These are phyloP conservation scores for Amylocystis lapponica DNA, from an alignment of 768 basidiomycete species.

Conservation along the genomic window DNA sequence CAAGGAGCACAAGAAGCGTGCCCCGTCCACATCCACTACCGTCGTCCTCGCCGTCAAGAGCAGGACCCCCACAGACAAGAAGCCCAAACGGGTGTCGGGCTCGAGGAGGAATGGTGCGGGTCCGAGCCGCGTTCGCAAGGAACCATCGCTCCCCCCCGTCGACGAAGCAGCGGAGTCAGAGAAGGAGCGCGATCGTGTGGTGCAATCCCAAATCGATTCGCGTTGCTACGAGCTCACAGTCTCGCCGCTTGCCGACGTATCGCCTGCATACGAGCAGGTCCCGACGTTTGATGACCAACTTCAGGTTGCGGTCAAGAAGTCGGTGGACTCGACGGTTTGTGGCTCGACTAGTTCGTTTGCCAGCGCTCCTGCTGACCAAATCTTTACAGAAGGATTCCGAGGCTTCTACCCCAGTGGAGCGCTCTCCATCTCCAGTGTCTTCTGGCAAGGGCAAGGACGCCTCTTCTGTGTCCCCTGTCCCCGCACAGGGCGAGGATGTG, in stretches of 20 bases:
- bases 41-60: slow-evolving; percentile 2
- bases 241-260: slow-evolving; percentile 71
- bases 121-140: slow-evolving; percentile 33
- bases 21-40: not conserved
- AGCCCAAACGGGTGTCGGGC: slow-evolving; percentile 18
- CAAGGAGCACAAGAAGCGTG: slow-evolving; percentile 15
- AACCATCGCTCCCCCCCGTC: slow-evolving; percentile 59
- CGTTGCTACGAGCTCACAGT: slow-evolving; percentile 78
- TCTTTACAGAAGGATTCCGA: no score
- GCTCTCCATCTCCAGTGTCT: slow-evolving; percentile 7
- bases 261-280: slow-evolving; percentile 51
- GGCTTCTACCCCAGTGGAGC: slow-evolving; percentile 3
- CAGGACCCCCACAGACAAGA: slow-evolving; percentile 11
- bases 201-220: slow-evolving; percentile 60
- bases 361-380: no score
- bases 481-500: slow-evolving; percentile 7
- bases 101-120: slow-evolving; percentile 22
- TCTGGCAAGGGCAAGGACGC: slow-evolving; percentile 5
- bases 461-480: not conserved
- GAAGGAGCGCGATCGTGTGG: slow-evolving; percentile 11
- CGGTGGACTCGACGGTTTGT: no score
- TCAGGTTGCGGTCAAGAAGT: no score
- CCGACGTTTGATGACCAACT: slow-evolving; percentile 13
- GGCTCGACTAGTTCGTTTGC: no score
- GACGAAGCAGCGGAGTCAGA: slow-evolving; percentile 25